Percentiles rank a stretch among this genome's conserved stretches.
Conservation (phyloP, 495 filamentous ascomycete genomes). For the Extremus antarcticus region DNA sequence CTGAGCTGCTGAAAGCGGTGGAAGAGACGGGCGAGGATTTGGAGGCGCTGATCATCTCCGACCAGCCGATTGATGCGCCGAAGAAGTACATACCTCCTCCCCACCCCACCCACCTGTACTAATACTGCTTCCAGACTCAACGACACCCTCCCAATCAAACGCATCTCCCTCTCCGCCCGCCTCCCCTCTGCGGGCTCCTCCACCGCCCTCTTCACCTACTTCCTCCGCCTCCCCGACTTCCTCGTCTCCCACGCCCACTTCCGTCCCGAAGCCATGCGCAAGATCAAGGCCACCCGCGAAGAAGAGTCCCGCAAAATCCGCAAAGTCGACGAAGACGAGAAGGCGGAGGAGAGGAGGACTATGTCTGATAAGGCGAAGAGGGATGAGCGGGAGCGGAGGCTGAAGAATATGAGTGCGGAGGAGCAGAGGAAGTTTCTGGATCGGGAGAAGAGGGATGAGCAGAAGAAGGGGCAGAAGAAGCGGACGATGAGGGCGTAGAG, state of each 20-base stretch:
- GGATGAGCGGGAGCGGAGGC: constrained; percentile 74
- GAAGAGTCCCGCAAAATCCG: constrained; percentile 70
- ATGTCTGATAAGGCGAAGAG: constrained; percentile 81
- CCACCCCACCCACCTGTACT: not conserved
- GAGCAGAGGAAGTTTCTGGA: constrained; percentile 94
- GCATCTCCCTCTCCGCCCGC: constrained; percentile 62
- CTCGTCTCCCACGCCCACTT: constrained; percentile 70
- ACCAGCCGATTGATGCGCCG: constrained; percentile 86
- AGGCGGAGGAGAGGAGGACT: constrained; percentile 73
- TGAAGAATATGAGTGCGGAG: constrained; percentile 77
- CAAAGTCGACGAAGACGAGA: constrained; percentile 78
- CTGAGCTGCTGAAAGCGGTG: constrained; percentile 72
- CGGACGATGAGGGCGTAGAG: constrained; percentile 12
- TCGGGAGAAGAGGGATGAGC: constrained; percentile 74
- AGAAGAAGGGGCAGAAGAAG: constrained; percentile 39
- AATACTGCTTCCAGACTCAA: constrained; percentile 50
- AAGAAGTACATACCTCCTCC: constrained; percentile 50
- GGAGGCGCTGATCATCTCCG: constrained; percentile 79
- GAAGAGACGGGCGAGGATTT: constrained; percentile 69
- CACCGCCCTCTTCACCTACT: constrained; percentile 62
- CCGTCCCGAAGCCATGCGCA: constrained; percentile 79
- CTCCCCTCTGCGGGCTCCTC: constrained; percentile 45
- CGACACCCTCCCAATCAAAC: constrained; percentile 76
- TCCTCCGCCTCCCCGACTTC: constrained; percentile 71
- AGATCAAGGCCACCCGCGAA: constrained; percentile 69